These are phyloP conservation scores for Pseudozyma sp. DNA, from an alignment of 1,284 basidiomycete genomes.

Conservation along the genomic window DNA sequence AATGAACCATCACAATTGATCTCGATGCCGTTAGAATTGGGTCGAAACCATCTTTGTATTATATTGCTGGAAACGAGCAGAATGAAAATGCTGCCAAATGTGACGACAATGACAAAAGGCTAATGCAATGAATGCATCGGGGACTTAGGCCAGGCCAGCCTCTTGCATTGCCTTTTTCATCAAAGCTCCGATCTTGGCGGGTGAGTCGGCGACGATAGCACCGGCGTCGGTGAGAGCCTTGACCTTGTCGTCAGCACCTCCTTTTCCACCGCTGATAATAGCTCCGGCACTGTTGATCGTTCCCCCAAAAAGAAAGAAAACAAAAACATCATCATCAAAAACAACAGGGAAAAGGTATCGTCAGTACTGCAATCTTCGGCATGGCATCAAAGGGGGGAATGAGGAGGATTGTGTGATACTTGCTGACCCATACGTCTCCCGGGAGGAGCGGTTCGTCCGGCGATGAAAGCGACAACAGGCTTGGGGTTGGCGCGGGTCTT, in stretches of 20 bases:
- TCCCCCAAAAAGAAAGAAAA: conserved; percentile 5
- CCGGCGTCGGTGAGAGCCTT: conserved; percentile 92
- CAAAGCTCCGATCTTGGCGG: conserved; percentile 73
- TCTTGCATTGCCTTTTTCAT: conserved; percentile 67
- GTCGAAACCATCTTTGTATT: no score
- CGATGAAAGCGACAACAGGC: conserved; percentile 98
- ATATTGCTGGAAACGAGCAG: no score
- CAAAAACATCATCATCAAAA: background rate
- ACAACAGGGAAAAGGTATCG: background rate
- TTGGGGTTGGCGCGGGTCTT: conserved; percentile 87
- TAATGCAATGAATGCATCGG: no score
- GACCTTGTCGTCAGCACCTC: conserved; percentile 95
- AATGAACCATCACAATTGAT: no score
- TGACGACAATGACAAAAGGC: no score
- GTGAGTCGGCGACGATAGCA: conserved; percentile 92
- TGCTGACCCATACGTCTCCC: conserved; percentile 89
- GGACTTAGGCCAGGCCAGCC: conserved; percentile 55
- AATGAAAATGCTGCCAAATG: no score
- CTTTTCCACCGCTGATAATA: conserved; percentile 97
- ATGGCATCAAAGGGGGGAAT: background rate
- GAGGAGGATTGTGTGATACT: background rate
- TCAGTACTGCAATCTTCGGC: no score
- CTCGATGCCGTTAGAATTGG: no score
- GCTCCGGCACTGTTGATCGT: conserved; percentile 73
- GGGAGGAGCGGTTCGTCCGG: conserved; percentile 92